Base-by-base conservation (phyloP, 805 yeast genomes). In the Ogataea kodamae region DNA sequence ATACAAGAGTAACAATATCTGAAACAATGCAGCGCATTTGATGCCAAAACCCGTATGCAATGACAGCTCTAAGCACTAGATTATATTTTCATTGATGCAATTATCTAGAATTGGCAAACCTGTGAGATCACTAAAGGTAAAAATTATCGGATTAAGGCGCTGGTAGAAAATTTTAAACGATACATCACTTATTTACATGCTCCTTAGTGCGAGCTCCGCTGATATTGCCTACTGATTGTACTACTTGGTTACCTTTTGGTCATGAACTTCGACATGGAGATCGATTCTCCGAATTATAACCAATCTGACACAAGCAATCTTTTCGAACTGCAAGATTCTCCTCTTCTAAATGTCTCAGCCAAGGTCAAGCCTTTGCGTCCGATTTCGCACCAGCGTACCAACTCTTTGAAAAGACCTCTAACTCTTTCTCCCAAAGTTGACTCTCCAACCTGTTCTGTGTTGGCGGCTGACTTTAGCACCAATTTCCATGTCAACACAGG, bases 381-480 rank as follows among this genome's bases (percentile, higher is more conserved):
- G 30, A 20, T 19, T 17, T 13, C 33, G 9, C 55, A 46, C 18
- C 50, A 30, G 46, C 40, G 52, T 33, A 49, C 54, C 15, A 38
- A 46, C 33, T 42, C 54, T 11, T 35, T 56, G n/a, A 46, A 53
- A 28, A 49, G 68, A 21, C 67, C 68, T 1, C 40, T 57, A 13
- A 37, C 49, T 2, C 23, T 40, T 28, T 54, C 65, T 33, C 57
- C 66, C 9, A 58, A 54, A 40, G 61, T 59, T 27, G 70, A 65
- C 35, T 57, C 68, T 2, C 72, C 74, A 7, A 55, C 65, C 6
- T 51, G 54, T 4, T 51, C 65, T 0, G 57, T 53, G 1, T 43
- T 64, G 16, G 64, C 65, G 4, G 67, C 63, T 18, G 66, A 63
- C 35, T 50, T 64, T 18, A 49, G 60, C 8, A 50, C 60, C 20